Conservation (phyloP, 352 stramenopile species). For the Phytophthora capsici region DNA sequence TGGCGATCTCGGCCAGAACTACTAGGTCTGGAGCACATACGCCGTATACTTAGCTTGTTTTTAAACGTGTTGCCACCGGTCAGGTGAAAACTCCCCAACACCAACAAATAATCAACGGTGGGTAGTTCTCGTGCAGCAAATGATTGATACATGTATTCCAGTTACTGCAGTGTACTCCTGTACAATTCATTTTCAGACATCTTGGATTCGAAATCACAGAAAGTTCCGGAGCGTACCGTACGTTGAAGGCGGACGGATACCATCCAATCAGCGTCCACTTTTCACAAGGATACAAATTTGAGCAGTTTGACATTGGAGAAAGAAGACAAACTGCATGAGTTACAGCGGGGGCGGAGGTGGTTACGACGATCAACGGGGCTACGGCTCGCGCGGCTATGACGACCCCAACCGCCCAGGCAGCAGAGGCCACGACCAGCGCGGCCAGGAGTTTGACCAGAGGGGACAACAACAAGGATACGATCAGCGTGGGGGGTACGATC, state of each 20-base stretch:
- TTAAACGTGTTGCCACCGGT: too few species aligned
- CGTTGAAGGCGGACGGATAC: constrained; percentile 10
- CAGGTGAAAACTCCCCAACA: too few species aligned
- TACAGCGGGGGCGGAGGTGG: constrained; percentile 46
- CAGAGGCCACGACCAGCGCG: constrained; percentile 3
- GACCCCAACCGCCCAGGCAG: constrained; percentile 29
- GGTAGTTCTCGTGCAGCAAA: too few species aligned
- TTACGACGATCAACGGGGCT: constrained; percentile 35
- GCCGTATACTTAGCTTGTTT: too few species aligned
- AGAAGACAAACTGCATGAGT: constrained; percentile 44
- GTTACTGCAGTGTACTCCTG: too few species aligned
- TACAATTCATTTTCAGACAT: too few species aligned
- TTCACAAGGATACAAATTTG: constrained; percentile 4
- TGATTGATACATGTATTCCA: too few species aligned
- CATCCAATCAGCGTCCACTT: constrained; percentile 2
- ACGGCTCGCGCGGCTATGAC: constrained; percentile 29
- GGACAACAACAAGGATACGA: constrained; percentile 25
- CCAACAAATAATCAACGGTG: too few species aligned
- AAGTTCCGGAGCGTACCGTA: constrained; percentile 4
- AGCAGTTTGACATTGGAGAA: constrained; percentile 10
- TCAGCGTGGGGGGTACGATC: constrained; percentile 37
- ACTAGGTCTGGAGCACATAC: too few species aligned
- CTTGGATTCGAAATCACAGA: background rate
- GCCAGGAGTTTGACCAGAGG: constrained; percentile 14
- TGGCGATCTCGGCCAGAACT: too few species aligned